These are phyloP conservation scores for Pseudomonodictys pantanalensis DNA, from an alignment of 495 filamentous ascomycete species.

Conservation along the genomic window DNA sequence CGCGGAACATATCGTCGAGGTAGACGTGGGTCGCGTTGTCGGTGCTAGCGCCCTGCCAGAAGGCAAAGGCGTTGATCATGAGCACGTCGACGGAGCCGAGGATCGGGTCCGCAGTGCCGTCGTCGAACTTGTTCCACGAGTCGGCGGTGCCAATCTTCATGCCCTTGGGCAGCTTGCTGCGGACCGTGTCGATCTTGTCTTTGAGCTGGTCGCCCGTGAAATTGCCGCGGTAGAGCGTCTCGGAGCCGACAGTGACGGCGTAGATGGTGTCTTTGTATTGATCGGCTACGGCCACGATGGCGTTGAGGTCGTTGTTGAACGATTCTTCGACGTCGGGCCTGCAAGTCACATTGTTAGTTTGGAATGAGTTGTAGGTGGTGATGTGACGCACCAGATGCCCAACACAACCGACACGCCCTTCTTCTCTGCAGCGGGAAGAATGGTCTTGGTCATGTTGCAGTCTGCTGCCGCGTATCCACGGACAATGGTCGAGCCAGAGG, in stretches of 20 bases:
- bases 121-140: conserved; percentile 76
- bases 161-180: conserved; percentile 48
- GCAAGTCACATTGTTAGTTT: background rate
- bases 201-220: conserved; percentile 63
- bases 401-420: conserved; percentile 73
- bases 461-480: conserved; percentile 68
- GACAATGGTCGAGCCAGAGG: conserved; percentile 53
- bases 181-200: conserved; percentile 60
- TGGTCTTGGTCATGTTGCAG: conserved; percentile 63
- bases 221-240: conserved; percentile 71
- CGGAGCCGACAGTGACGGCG: conserved; percentile 76
- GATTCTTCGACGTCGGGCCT: conserved; percentile 69
- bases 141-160: conserved; percentile 74
- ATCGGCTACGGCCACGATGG: conserved; percentile 50
- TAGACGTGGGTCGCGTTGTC: conserved; percentile 65
- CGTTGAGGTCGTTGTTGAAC: conserved; percentile 60
- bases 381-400: conserved; percentile 63
- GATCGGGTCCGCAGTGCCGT: conserved; percentile 69
- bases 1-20: conserved; percentile 71
- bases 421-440: conserved; percentile 68
- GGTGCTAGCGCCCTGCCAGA: conserved; percentile 71
- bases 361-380: background rate
- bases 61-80: conserved; percentile 77
- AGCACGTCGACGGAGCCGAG: conserved; percentile 63
- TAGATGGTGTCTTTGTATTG: conserved; percentile 61